Conservation (phyloP, 805 yeast genomes). For the Schwanniomyces yamadae region DNA sequence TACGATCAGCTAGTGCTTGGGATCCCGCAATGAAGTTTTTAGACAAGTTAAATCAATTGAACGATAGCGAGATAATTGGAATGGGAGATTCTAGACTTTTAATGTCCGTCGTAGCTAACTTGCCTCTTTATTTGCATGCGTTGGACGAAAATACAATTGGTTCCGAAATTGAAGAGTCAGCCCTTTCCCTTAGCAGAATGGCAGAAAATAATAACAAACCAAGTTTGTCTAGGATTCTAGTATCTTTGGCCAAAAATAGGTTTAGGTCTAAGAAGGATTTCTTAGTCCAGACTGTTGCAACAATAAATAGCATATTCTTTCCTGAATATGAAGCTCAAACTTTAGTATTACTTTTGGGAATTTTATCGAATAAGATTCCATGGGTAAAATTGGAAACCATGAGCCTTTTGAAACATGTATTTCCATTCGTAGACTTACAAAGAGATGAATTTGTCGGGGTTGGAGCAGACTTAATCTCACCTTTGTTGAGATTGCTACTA, state of each 20-base stretch:
- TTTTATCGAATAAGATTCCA: conserved; percentile 68
- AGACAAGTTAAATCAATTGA: conserved; percentile 64
- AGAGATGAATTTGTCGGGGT: conserved; percentile 80
- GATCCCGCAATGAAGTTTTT: conserved; percentile 73
- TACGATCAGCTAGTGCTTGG: conserved; percentile 77
- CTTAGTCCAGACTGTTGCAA: conserved; percentile 71
- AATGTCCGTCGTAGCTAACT: conserved; percentile 69
- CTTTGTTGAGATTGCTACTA: conserved; percentile 71
- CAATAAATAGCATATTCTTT: conserved; percentile 67
- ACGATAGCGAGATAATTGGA: conserved; percentile 76
- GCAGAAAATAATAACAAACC: conserved; percentile 57
- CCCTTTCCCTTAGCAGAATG: conserved; percentile 49
- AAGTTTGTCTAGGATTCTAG: conserved; percentile 66
- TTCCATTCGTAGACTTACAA: conserved; percentile 75
- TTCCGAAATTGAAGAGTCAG: conserved; percentile 48
- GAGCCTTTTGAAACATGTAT: conserved; percentile 67
- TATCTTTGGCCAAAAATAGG: conserved; percentile 71
- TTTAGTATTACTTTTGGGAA: conserved; percentile 72
- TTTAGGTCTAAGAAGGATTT: conserved; percentile 93
- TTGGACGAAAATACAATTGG: conserved; percentile 53
- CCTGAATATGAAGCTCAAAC: conserved; percentile 73
- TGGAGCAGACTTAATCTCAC: conserved; percentile 94
- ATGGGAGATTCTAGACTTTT: conserved; percentile 67
- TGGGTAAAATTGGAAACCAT: conserved; percentile 85
- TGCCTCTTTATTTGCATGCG: conserved; percentile 85